Base-by-base conservation (phyloP, 2,329 filamentous ascomycete genomes). In the Claviceps africana region DNA sequence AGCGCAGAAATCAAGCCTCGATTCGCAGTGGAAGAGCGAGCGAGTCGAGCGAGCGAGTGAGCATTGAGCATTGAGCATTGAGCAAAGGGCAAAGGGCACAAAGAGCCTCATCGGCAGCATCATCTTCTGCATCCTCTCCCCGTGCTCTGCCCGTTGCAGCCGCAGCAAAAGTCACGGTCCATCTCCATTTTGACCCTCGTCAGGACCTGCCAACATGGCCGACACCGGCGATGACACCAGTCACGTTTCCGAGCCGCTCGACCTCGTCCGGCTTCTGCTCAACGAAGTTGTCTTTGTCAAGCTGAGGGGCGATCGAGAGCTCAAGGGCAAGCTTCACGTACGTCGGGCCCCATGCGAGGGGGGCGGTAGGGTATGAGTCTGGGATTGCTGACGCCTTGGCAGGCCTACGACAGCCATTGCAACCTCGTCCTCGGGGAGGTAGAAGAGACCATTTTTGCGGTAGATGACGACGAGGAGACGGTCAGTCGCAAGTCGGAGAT, bases 381-480 rank as follows among this genome's bases (percentile, higher is more conserved):
- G 43, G 3, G 10, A 22, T 31, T 28, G 21, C 31, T 53, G 51
- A 55, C 42, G 8, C 22, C 10, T 19, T 19, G 42, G 30, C 54
- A 98, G 93, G 93, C 93, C 52, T 98, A 98, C 67, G 93, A 98
- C 66, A 95, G 88, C 64, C 93, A 98, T 69, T 98, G 94, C 78
- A 98, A 98, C 65, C 72, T 98, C 45, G 88, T 98, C 6, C 77
- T 98, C 6, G 91, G 93, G 51, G 93, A 98, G 59, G 93, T 97
- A 4, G 89, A 96, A 65, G 93, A 98, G 75, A 97, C 91, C 7
- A 89, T 98, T 59, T 98, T 95, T 66, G 77, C 91, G 35, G 83
- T 95, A 4, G 90, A 95, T 54, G 90, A 95, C 55, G 86, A 94
- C 15, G 88, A 94, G 17, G 85, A 95, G 86, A 95, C 90, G 15